These are phyloP conservation scores for Globisporangium radiosum DNA, from an alignment of 352 stramenopile species.

Conservation along the genomic window DNA sequence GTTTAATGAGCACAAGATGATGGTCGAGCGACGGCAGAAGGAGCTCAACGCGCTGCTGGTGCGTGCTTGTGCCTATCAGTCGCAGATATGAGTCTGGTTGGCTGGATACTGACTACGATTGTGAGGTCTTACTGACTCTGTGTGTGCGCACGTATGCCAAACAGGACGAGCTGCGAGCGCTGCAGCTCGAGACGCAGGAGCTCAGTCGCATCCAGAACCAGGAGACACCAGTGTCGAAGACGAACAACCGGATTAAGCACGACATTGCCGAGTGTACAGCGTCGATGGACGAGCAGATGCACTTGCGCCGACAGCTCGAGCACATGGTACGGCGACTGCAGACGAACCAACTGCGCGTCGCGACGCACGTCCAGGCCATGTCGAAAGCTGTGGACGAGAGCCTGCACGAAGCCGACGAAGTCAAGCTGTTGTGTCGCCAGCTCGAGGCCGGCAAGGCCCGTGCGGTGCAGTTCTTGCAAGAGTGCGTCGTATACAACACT, in stretches of 20 bases:
- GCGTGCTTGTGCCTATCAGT: neutral
- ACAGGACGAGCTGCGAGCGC: constrained; percentile 60
- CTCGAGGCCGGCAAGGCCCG: constrained; percentile 70
- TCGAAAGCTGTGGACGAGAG: constrained; percentile 57
- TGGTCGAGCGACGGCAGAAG: constrained; percentile 49
- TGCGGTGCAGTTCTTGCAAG: constrained; percentile 71
- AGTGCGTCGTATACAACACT: constrained; percentile 17
- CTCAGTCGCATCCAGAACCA: constrained; percentile 73
- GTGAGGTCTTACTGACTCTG: neutral
- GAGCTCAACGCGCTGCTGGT: constrained; percentile 61
- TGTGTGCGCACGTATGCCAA: neutral
- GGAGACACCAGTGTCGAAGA: constrained; percentile 67
- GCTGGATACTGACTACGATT: no score
- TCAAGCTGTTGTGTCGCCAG: constrained; percentile 68
- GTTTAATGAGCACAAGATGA: constrained; percentile 77
- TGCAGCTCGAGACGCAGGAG: constrained; percentile 67
- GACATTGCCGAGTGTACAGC: constrained; percentile 63
- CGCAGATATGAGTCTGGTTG: no score
- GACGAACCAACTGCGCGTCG: constrained; percentile 62
- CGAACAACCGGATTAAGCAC: constrained; percentile 57
- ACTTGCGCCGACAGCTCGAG: constrained; percentile 59
- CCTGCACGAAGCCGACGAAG: constrained; percentile 55
- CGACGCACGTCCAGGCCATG: constrained; percentile 66
- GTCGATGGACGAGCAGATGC: constrained; percentile 80
- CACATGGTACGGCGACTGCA: constrained; percentile 80